Percentiles rank a stretch among this genome's conserved stretches.
phyloP scores from a whole-genome alignment of 169 alveolate genomes.

The Plasmodium reichenowi region DNA sequence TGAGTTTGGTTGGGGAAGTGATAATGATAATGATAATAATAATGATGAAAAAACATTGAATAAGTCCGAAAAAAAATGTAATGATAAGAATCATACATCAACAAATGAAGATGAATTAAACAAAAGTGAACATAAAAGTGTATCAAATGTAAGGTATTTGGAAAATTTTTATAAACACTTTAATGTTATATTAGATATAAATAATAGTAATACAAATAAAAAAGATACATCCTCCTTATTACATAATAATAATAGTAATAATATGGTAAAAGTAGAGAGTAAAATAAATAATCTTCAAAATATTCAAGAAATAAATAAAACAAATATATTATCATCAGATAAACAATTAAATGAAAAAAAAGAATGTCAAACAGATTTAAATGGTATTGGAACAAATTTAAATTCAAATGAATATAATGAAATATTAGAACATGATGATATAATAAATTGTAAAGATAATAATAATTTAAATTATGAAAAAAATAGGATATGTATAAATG shows the following conservation, averaged over 20 bases:
- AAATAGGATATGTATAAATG: background rate
- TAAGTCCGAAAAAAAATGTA: background rate
- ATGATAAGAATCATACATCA: background rate
- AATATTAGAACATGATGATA: background rate
- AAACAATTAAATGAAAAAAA: conserved; percentile 5
- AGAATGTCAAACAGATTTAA: background rate
- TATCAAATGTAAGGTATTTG: conserved; percentile 19
- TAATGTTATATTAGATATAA: conserved; percentile 15
- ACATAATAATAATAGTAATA: background rate
- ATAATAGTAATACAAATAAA: background rate
- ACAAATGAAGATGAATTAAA: conserved; percentile 4
- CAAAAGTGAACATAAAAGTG: background rate
- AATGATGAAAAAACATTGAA: conserved; percentile 4
- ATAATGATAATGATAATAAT: background rate
- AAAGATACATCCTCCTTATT: background rate
- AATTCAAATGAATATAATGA: conserved; percentile 1
- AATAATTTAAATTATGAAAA: background rate
- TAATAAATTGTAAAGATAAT: background rate
- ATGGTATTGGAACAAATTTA: background rate
- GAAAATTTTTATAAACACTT: conserved; percentile 65
- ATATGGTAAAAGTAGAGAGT: background rate
- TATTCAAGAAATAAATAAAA: background rate
- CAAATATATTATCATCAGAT: background rate
- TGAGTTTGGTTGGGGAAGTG: conserved; percentile 4
- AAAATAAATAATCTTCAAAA: background rate